Conservation (phyloP, 1,284 basidiomycete species). For the Coniophora puteana region DNA sequence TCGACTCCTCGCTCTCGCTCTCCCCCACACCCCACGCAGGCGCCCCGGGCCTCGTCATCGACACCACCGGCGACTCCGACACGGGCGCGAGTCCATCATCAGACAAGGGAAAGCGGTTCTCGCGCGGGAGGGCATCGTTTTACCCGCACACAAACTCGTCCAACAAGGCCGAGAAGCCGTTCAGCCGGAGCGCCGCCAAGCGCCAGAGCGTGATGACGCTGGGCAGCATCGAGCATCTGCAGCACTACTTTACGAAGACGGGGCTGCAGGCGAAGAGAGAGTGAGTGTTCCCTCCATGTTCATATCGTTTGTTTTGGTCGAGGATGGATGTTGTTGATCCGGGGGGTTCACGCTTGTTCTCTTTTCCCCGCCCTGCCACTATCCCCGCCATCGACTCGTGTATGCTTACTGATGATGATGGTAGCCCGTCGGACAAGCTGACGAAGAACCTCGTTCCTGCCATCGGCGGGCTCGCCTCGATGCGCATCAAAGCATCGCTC, state of each 20-base stretch:
- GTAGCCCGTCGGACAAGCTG: constrained; percentile 50
- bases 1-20: constrained; percentile 15
- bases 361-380: constrained; percentile 10
- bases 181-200: constrained; percentile 82
- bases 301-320: no score
- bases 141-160: constrained; percentile 70
- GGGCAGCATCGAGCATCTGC: constrained; percentile 83
- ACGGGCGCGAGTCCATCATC: background rate
- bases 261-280: constrained; percentile 69
- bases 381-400: no score
- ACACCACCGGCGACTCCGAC: background rate
- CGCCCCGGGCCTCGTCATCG: constrained; percentile 9
- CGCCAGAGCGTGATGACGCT: constrained; percentile 84
- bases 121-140: constrained; percentile 63
- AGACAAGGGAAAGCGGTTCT: constrained; percentile 32
- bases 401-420: constrained; percentile 10
- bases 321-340: no score
- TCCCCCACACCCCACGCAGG: constrained; percentile 20
- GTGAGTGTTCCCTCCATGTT: constrained; percentile 54
- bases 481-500: constrained; percentile 31
- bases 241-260: constrained; percentile 86
- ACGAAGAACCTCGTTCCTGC: constrained; percentile 69
- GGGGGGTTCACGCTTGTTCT: no score
- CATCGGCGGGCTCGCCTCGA: constrained; percentile 51
- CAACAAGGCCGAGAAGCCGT: constrained; percentile 74